Percentiles rank a stretch among this genome's conserved stretches.
phyloP scores from a whole-genome alignment of 2,329 filamentous ascomycete species.

The Scedosporium aurantiacum region DNA sequence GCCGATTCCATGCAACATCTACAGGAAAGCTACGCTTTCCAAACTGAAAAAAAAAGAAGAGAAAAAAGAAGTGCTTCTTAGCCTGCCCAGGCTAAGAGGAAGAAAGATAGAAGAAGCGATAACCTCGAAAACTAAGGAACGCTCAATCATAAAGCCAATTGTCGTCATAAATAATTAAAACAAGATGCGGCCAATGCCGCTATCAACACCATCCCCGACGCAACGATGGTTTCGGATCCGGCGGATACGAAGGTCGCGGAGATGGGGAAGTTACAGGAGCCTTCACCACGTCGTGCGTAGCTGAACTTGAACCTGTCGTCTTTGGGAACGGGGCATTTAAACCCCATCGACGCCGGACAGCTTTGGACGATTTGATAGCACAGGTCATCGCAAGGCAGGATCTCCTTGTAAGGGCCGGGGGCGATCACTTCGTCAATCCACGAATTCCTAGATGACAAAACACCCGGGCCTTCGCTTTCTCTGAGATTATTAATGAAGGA shows the following conservation, averaged over 20 bases:
- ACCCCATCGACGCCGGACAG: slow-evolving; percentile 67
- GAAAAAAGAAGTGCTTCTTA: background rate
- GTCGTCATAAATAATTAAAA: background rate
- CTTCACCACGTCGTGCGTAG: slow-evolving; percentile 20
- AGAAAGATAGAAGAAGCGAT: background rate
- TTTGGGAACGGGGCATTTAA: slow-evolving; percentile 54
- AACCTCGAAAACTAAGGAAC: background rate
- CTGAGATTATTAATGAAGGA: slow-evolving; percentile 17
- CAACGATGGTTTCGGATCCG: background rate
- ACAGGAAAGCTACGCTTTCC: background rate
- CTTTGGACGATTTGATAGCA: slow-evolving; percentile 79
- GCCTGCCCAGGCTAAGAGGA: background rate
- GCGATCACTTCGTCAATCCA: slow-evolving; percentile 60
- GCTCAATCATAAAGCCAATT: background rate
- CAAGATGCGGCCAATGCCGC: background rate
- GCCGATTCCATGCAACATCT: background rate
- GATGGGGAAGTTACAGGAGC: slow-evolving; percentile 24
- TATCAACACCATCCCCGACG: background rate
- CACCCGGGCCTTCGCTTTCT: slow-evolving; percentile 13
- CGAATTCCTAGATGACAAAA: slow-evolving; percentile 54
- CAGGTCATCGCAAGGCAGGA: slow-evolving; percentile 77
- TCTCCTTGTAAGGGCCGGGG: slow-evolving; percentile 88
- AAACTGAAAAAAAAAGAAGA: background rate
- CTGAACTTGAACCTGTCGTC: slow-evolving; percentile 23
- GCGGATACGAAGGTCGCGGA: background rate